Evolutionary conservation across 768 basidiomycete genomes (phyloP), one percentile per base, ranked within the genome.

Genomic region (Clitopilus hobsonii): DNA sequence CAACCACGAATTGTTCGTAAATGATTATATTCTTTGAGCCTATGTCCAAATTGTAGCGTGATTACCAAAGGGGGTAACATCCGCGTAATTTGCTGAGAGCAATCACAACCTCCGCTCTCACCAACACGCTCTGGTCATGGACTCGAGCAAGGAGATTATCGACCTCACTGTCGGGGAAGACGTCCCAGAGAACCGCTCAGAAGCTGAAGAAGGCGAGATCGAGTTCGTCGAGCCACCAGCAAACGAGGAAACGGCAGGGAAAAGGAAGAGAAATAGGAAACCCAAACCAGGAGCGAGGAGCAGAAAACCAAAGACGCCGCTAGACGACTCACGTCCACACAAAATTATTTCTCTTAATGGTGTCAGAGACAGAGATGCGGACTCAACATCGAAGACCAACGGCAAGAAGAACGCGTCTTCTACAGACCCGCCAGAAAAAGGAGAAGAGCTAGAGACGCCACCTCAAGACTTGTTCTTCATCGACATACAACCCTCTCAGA

Each of bases 391-490:
- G 38, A 28, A 49, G 26, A 52, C 6, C 38, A 30, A 51, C 56
- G 26, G 56, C 60, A 14, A 57, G 64, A 59, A 29, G 38, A 27
- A 49, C 26, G 54, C 38, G 66, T 59, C 36, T 58, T 56, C 49
- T 62, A 58, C 48, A 10, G 48, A 61, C 51, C 30, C 20, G n/a
- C n/a, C n/a, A n/a, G n/a, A n/a, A n/a, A n/a, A n/a, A n/a, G n/a
- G n/a, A n/a, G n/a, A n/a, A n/a, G n/a, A n/a, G n/a, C n/a, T n/a
- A n/a, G n/a, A n/a, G n/a, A n/a, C n/a, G n/a, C n/a, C n/a, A n/a
- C n/a, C n/a, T n/a, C n/a, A n/a, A n/a, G 54, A 59, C 47, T 52
- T 80, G 8, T 88, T 85, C 63, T 79, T 74, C 60, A 61, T 85
- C 53, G 87, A 88, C 59, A 63, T 67, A 18, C 60, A 63, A 4